Evolutionary conservation across 78 protist genomes (phyloP), one percentile per base, ranked within the genome.

Genomic region (Dictyostelium firmibasis): DNA sequence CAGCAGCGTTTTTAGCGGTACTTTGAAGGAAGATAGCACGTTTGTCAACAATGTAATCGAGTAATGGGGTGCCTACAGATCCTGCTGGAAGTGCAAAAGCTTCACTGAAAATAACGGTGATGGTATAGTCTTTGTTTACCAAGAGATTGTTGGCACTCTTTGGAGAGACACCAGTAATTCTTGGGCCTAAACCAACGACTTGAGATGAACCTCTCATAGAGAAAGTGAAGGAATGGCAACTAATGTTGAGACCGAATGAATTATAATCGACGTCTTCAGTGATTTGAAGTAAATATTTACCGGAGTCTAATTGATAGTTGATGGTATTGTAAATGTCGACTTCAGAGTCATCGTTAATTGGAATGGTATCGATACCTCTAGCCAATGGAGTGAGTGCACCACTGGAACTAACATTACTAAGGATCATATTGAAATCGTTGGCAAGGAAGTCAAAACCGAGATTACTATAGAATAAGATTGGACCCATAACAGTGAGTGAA

Each of bases 401-500:
- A 2, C 41, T 27, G 0, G 16, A 9, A 20, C 62, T 36, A 1
- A 53, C 38, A 27, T 8, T 82, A 23, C 25, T 35, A 36, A 91
- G 35, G 16, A 41, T 16, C 53, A 91, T 10, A 60, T 74, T 69
- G 14, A 91, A 43, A 35, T 91, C 89, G 18, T 91, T 91, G 1
- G 83, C 75, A 36, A 91, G 83, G 83, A 82, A 91, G 25, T 91
- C 89, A 50, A 82, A 91, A 11, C 91, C 86, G 10, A 84, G 27
- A 18, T 25, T 60, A 4, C 89, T 82, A 44, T 53, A 74, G 5
- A 91, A 0, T 9, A 70, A 18, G 36, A 70, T 38, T 18, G 31
- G 44, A 2, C 89, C 38, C 20, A 44, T 44, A 16, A 70, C 91
- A 5, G 77, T 82, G 29, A 91, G 29, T 18, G 69, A 14, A 13